Percentiles rank a stretch among this genome's conserved stretches.
Evolutionary conservation across 208 protist species (phyloP).

Genomic region (Zelonia costaricensis): DNA sequence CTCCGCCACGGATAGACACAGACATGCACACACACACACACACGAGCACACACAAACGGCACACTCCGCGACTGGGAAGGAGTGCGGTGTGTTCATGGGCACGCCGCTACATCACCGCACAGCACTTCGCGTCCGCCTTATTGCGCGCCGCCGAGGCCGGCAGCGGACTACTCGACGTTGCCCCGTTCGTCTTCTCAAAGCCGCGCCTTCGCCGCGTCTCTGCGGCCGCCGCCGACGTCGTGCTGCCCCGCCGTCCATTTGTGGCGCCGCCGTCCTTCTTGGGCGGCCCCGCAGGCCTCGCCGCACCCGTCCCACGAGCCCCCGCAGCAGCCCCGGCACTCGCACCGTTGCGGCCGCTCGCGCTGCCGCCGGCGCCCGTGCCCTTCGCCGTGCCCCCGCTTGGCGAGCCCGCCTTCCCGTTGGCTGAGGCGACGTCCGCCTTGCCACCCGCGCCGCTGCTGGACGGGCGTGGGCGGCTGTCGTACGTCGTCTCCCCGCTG

Average conservation of each 20-base stretch:
- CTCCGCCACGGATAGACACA: too few species aligned
- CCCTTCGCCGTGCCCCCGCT: too few species aligned
- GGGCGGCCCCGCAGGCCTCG: too few species aligned
- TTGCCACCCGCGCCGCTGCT: not conserved
- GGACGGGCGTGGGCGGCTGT: conserved; percentile 3
- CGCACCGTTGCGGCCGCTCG: too few species aligned
- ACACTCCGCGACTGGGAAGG: not conserved
- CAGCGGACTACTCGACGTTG: not conserved
- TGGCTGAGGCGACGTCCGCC: not conserved
- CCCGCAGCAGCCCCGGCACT: too few species aligned
- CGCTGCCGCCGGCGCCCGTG: too few species aligned
- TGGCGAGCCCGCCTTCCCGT: too few species aligned
- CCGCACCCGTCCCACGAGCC: too few species aligned
- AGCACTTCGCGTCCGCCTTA: conserved; percentile 26
- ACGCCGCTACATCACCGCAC: conserved; percentile 31
- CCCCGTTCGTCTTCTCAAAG: not conserved
- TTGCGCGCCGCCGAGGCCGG: not conserved
- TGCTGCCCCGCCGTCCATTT: not conserved
- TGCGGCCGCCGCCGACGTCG: not conserved
- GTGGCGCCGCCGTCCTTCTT: not conserved
- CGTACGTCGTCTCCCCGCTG: not conserved
- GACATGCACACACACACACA: too few species aligned
- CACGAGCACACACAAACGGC: too few species aligned
- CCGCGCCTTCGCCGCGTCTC: not conserved
- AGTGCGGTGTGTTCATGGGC: not conserved